Base-by-base conservation (phyloP, 768 basidiomycete genomes). In the Leccinellum luteum region DNA sequence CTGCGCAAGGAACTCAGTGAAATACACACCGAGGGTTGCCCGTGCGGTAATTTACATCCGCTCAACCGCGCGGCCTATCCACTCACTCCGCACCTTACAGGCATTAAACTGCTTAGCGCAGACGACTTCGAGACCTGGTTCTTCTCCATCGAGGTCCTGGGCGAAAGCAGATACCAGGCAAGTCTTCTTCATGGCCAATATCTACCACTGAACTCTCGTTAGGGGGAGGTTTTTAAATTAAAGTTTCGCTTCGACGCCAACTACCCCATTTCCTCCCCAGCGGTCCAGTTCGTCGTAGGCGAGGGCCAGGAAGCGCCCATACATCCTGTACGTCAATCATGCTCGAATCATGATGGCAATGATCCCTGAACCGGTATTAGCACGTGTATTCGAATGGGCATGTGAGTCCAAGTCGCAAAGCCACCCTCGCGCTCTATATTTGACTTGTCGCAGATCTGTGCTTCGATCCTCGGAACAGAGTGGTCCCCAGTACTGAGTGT, bases 401-500 rank as follows among this genome's bases (percentile, higher is more conserved):
- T 79, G 87, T 93, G 73, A 61, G 83, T 32, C 23, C 13, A 52
- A 13, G 32, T 55, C 23, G 4, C 23, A 35, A 30, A 3, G n/a
- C 58, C 25, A 52, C 44, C 17, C 38, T 31, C 56, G 51, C 48
- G 63, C 64, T 55, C 59, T 53, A 45, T 52, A 55, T 58, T 56
- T 67, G 55, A 64, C n/a, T 49, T 28, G 49, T 35, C 48, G 21
- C 38, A 94, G 88, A 94, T 94, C 63, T 94, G 92, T 67, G 91
- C 90, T 9, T 92, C 90, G 14, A 93, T 95, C 56, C 83, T 95
- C 8, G 93, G 91, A 27, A 88, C 82, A 64, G 92, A 93, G 62
- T 94, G 92, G 92, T 91, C 89, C 10, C 92, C 91, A 0, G 90
- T 92, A n/a, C 74, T 93, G 60, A 91, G 87, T 59, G 90, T 91